Evolutionary conservation across 1,284 basidiomycete genomes (phyloP).

Genomic region (Mycena citricolor): DNA sequence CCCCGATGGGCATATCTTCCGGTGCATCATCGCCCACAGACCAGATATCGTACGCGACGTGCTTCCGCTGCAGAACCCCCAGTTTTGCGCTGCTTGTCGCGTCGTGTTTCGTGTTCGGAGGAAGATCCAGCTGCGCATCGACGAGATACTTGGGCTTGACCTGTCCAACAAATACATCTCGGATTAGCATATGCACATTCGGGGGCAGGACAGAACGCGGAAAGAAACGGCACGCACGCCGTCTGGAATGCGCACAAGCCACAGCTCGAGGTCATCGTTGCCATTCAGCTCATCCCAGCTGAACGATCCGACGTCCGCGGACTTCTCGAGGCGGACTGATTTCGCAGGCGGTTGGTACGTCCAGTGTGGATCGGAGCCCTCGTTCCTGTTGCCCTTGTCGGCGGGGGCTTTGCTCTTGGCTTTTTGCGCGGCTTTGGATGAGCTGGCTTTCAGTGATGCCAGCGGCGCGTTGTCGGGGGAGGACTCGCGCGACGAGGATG

Average conservation of each 20-base stretch:
- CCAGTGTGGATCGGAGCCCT: constrained; percentile 53
- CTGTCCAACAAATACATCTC: too few species aligned
- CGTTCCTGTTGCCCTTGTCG: constrained; percentile 39
- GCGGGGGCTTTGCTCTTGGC: constrained; percentile 4
- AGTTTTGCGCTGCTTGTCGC: constrained; percentile 32
- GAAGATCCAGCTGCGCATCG: constrained; percentile 44
- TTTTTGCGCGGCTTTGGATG: constrained; percentile 15
- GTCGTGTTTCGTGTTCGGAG: constrained; percentile 31
- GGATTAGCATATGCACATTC: constrained; percentile 1
- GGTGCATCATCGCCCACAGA: constrained; percentile 47
- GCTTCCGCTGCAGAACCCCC: constrained; percentile 53
- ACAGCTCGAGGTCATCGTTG: constrained; percentile 63
- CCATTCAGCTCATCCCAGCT: constrained; percentile 67
- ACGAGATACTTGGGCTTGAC: constrained; percentile 64
- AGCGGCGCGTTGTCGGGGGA: constrained; percentile 17
- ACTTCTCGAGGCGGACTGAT: constrained; percentile 41
- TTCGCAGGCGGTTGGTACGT: constrained; percentile 55
- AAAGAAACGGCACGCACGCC: constrained; percentile 45
- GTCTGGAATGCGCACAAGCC: constrained; percentile 67
- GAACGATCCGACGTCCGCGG: constrained; percentile 49
- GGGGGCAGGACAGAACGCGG: constrained; percentile 1
- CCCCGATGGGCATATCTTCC: constrained; percentile 42
- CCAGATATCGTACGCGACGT: constrained; percentile 62
- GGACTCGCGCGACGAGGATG: constrained; percentile 16
- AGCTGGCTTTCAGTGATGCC: constrained; percentile 10